phyloP scores from a whole-genome alignment of 768 basidiomycete genomes.

The Leccinum truebloodii region DNA sequence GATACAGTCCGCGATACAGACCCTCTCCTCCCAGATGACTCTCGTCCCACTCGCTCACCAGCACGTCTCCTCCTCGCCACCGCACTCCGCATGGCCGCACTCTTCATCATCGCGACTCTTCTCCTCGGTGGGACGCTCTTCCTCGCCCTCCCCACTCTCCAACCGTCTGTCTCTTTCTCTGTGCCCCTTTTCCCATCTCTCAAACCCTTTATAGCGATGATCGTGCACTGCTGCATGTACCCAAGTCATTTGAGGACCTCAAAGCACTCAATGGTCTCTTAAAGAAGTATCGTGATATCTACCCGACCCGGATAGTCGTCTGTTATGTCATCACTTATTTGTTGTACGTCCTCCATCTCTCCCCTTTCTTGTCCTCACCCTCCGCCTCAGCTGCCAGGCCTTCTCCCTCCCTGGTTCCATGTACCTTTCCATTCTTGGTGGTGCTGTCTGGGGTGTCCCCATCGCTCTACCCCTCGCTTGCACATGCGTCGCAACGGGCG shows the following conservation, averaged over 20 bases:
- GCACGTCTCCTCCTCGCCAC: constrained; percentile 73
- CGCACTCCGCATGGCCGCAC: constrained; percentile 76
- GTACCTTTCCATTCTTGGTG: constrained; percentile 96
- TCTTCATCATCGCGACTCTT: constrained; percentile 71
- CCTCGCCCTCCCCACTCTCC: constrained; percentile 75
- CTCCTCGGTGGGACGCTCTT: constrained; percentile 79
- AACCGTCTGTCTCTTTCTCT: constrained; percentile 54
- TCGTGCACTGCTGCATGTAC: constrained; percentile 73
- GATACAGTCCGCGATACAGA: constrained; percentile 49
- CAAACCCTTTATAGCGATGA: constrained; percentile 58
- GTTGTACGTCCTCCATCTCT: constrained; percentile 61
- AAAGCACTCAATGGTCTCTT: constrained; percentile 82
- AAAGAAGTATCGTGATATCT: constrained; percentile 90
- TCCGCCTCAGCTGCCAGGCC: constrained; percentile 73
- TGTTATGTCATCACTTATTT: constrained; percentile 90
- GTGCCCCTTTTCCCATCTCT: constrained; percentile 6
- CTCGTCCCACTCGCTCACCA: constrained; percentile 39
- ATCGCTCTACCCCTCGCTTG: constrained; percentile 89
- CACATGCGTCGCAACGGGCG: constrained; percentile 88
- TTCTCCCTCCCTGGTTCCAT: constrained; percentile 97
- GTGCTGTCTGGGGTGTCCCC: constrained; percentile 92
- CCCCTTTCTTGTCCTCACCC: constrained; percentile 9
- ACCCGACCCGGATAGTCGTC: constrained; percentile 80
- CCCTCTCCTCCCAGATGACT: constrained; percentile 31
- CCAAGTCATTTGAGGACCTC: constrained; percentile 85